Evolutionary conservation across 257 asterid genomes (phyloP).

Genomic region (Nicotiana tomentosiformis): DNA sequence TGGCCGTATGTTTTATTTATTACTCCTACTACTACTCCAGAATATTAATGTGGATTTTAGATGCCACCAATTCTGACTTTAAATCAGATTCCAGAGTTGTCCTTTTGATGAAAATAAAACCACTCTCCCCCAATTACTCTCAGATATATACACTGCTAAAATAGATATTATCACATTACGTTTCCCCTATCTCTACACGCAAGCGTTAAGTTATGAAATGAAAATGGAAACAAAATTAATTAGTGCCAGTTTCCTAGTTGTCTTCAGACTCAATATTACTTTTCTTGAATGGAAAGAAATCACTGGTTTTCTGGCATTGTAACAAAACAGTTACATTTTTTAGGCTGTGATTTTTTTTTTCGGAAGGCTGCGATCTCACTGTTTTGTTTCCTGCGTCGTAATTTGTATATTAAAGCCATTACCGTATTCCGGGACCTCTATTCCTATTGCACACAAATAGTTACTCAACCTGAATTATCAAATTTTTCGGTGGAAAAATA

Average conservation of each 20-base stretch:
- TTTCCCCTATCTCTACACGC: background rate
- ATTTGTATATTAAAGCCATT: background rate
- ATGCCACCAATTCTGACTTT: conserved; percentile 11
- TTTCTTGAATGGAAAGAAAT: conserved; percentile 31
- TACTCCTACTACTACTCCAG: background rate
- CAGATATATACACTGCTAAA: background rate
- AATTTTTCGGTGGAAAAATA: too few relatives aligned
- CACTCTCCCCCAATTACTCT: background rate
- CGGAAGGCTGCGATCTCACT: background rate
- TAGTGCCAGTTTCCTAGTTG: background rate
- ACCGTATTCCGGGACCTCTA: background rate
- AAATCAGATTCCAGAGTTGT: background rate
- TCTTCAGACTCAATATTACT: background rate
- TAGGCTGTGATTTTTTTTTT: too few relatives aligned
- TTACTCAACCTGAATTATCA: too few relatives aligned
- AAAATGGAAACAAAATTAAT: background rate
- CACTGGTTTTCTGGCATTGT: background rate
- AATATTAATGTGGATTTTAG: conserved; percentile 6
- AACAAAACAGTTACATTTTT: background rate
- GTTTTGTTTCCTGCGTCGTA: background rate
- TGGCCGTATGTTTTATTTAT: conserved; percentile 1
- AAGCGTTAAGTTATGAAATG: background rate
- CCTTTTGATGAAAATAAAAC: background rate
- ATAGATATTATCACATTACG: background rate
- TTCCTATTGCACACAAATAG: too few relatives aligned